Evolutionary conservation across 2,329 filamentous ascomycete species (phyloP), one percentile per base, ranked within the genome.

Genomic region (Salinomyces thailandicus): DNA sequence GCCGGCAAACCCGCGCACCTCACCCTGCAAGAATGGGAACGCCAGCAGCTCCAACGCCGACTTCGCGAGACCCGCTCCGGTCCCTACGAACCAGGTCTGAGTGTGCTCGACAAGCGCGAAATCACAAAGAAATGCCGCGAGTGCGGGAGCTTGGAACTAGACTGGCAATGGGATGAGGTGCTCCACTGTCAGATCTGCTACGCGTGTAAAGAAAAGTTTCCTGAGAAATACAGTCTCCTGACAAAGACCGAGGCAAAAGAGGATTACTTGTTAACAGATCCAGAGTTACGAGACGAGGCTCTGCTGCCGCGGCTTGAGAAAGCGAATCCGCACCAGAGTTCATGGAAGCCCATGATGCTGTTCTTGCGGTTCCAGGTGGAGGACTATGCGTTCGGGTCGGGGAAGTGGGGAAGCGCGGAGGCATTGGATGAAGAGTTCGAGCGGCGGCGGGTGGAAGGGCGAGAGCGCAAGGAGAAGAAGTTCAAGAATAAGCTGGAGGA

Each of bases 311-410:
- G 93, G 58, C 71, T 98, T 6, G 81, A 83, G 36, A 79, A 80
- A 20, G 89, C 91, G 1, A 98, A 98, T 52, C 91, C 91, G 1
- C 91, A 95, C 63, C 95, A 95, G 59, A 78, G 82, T 0, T 86
- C 87, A 40, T 98, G 86, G 85, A 86, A 95, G 60, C 85, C 93
- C 66, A 98, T 98, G 91, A 94, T 94, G 80, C 73, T 98, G 2
- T 98, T 91, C 57, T 69, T 98, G 15, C 81, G 91, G 1, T 93
- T 77, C 42, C 91, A 98, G 56, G 84, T 98, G 2, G 91, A 98
- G 56, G 85, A 86, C 38, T 95, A 95, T 55, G 91, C 89, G 0
- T 80, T 96, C 51, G 76, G 66, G 0, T 61, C 72, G 1, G 77
- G 76, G 46, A 95, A 95, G 64, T 98, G 91, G 91, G 91, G 91